Base-by-base conservation (phyloP, 306 rosid genomes). In the Sicyos baderoa region DNA sequence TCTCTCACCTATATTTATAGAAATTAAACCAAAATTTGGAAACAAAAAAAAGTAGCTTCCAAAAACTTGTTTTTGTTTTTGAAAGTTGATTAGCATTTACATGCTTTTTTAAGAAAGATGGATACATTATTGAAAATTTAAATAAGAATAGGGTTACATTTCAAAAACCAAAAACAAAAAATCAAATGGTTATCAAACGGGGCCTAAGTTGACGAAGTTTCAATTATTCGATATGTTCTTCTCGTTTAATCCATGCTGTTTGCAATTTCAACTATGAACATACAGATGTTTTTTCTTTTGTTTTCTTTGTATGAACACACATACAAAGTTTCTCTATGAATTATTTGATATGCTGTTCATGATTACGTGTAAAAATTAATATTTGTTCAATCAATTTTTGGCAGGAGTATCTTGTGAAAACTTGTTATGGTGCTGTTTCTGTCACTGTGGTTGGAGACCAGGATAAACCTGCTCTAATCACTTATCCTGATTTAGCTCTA, bases 401-500 rank as follows among this genome's bases (percentile, higher is more conserved):
- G 83, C 94, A 90, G 98, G 98, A 93, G 84, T 87, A 86, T 76
- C 81, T 74, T 80, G 75, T 90, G 59, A 84, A 85, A 82, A 93
- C 98, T 7, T 68, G 75, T 72, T 79, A 71, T 78, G 97, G 99
- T 76, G 77, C 60, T 29, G 80, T 93, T 56, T 86, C 96, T 13
- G 95, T 90, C 74, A 72, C 94, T 50, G 90, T 93, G 80, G 80
- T 82, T 76, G 99, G 98, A 80, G 97, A 93, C 77, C 96, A 69
- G 76, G 96, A 93, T 75, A 93, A 93, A 73, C 97, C 99, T 69
- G 99, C 96, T 68, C 95, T 93, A 23, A 77, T 90, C 56, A 90
- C 97, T 17, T 93, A 90, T 78, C 99, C 99, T 17, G 99, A 93
- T 81, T 80, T 93, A 82, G 97, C 88, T 75, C 79, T 88, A 85